phyloP scores from a whole-genome alignment of 495 filamentous ascomycete species.

The Aspergillus indologenus region DNA sequence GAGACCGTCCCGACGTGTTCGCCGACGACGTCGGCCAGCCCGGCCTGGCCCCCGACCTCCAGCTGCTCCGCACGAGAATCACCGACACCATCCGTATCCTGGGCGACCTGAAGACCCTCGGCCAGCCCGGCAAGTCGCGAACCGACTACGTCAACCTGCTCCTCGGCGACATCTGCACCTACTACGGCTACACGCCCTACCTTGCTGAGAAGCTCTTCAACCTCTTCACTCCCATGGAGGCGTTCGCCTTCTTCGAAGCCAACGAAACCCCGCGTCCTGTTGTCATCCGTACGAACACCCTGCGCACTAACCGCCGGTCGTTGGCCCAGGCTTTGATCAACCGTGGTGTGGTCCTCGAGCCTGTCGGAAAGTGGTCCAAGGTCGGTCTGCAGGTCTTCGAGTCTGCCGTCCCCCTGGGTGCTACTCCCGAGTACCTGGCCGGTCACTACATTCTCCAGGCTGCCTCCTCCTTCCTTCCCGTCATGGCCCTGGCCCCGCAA shows the following conservation, averaged over 20 bases:
- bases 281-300: conserved; percentile 88
- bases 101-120: conserved; percentile 77
- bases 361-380: conserved; percentile 98
- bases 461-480: conserved; percentile 93
- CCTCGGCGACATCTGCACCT: conserved; percentile 86
- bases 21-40: conserved; percentile 53
- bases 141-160: conserved; percentile 84
- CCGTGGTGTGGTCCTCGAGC: conserved; percentile 92
- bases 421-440: conserved; percentile 94
- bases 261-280: conserved; percentile 91
- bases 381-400: conserved; percentile 96
- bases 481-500: conserved; percentile 95
- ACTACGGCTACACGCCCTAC: conserved; percentile 85
- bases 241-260: conserved; percentile 97
- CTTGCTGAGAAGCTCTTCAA: conserved; percentile 84
- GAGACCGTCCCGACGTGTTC: conserved; percentile 72
- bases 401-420: conserved; percentile 88
- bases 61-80: conserved; percentile 84
- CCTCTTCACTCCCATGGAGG: conserved; percentile 89
- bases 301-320: conserved; percentile 86
- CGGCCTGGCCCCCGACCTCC: conserved; percentile 79
- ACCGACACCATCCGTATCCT: conserved; percentile 90
- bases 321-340: conserved; percentile 95
- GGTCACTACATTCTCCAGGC: conserved; percentile 98
- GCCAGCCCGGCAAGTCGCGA: conserved; percentile 73